These are phyloP conservation scores for Cutaneotrichosporon arboriforme DNA, from an alignment of 1,284 basidiomycete species.

Conservation along the genomic window DNA sequence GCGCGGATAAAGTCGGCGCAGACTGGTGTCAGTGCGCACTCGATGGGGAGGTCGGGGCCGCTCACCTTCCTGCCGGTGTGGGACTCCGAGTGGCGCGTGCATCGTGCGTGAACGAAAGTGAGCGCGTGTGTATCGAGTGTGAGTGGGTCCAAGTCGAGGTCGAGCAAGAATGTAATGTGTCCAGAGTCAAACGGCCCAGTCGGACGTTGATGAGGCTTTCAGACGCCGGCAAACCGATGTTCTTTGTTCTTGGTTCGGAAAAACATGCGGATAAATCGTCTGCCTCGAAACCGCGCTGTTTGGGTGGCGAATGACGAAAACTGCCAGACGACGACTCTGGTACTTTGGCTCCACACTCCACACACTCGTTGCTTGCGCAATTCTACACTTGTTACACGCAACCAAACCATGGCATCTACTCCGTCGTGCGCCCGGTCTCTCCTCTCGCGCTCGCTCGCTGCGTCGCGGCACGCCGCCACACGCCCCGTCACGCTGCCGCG, in stretches of 20 bases:
- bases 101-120: slow-evolving; percentile 15
- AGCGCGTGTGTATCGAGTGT: too few species aligned
- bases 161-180: too few species aligned
- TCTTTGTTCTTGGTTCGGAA: too few species aligned
- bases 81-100: slow-evolving; percentile 42
- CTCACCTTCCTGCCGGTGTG: slow-evolving; percentile 41
- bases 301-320: too few species aligned
- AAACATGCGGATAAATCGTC: too few species aligned
- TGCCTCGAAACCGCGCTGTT: too few species aligned
- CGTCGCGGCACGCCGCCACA: neutral
- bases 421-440: neutral
- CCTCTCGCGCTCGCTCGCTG: neutral
- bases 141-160: too few species aligned
- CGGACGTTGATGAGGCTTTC: too few species aligned
- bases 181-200: too few species aligned
- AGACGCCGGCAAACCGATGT: too few species aligned
- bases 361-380: neutral
- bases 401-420: neutral
- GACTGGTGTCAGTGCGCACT: slow-evolving; percentile 19
- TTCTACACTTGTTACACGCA: neutral
- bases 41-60: neutral
- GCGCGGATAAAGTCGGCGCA: slow-evolving; percentile 44
- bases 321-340: too few species aligned
- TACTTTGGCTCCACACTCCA: neutral
- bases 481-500: neutral